Base-by-base conservation (phyloP, 2,329 filamentous ascomycete species). In the Ophiosphaerella narmari region DNA sequence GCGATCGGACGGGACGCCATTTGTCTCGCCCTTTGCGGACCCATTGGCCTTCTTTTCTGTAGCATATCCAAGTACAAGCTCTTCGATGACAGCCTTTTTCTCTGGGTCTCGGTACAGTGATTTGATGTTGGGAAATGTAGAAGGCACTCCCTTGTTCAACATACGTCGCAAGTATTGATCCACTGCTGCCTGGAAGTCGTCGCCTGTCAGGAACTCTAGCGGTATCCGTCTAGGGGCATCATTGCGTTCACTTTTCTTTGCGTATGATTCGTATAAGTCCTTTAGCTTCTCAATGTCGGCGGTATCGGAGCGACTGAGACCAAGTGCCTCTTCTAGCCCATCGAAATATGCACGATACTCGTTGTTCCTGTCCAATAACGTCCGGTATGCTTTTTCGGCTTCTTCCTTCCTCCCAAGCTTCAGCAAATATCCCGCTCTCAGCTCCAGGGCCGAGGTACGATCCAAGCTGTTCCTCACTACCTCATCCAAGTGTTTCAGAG, bases 121-220 rank as follows among this genome's bases (percentile, higher is more conserved):
- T 78, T 99, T 99, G 53, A 99, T 82, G 74, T 97, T 99, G 32
- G 91, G 91, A 74, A 99, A 99, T 3, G 93, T 92, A 2, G 94
- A 99, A 1, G 94, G 93, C 4, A 97, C 89, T 9, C 93, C 94
- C 75, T 93, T 96, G 73, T 89, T 86, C 48, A 99, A 81, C 88
- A 95, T 95, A 26, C 87, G 81, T 43, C 86, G 82, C 53, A 99
- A 74, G 71, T 99, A 99, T 18, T 78, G 75, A 69, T 91, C 87
- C 7, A 89, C 92, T 21, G 90, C 87, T 62, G 85, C 76, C 67
- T 83, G 83, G 77, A 99, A 99, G 4, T 87, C 86, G 37, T 95
- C 86, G 4, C 90, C 88, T 86, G 63, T 37, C 42, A 97, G 75
- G 71, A 97, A 97, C 68, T 97, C 90, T 41, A 99, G 78, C 0